These are phyloP conservation scores for Laburnicola sp. DNA, from an alignment of 2,329 filamentous ascomycete species.

Conservation along the genomic window DNA sequence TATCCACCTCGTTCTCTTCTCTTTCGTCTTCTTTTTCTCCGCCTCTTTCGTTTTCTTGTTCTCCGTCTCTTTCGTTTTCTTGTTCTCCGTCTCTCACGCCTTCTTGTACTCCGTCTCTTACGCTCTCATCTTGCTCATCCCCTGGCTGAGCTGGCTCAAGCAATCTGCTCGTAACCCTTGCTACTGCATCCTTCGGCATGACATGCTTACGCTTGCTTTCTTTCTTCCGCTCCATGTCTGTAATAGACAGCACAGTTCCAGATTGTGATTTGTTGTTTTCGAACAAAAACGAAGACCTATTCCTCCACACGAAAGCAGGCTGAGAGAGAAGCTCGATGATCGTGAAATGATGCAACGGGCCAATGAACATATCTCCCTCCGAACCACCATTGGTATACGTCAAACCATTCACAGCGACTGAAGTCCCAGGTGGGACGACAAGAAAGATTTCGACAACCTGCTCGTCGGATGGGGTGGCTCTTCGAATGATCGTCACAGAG, in stretches of 20 bases:
- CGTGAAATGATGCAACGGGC: slow-evolving; percentile 22
- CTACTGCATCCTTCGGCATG: too few species aligned
- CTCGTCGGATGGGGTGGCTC: neutral
- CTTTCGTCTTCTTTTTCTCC: neutral
- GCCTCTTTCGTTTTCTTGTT: neutral
- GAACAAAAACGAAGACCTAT: neutral
- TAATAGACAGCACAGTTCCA: neutral
- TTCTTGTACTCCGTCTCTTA: neutral
- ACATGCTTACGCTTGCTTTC: too few species aligned
- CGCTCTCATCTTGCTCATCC: too few species aligned
- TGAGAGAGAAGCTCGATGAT: slow-evolving; percentile 26
- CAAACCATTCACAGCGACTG: slow-evolving; percentile 22
- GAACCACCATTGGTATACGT: slow-evolving; percentile 16
- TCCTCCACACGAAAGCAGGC: slow-evolving; percentile 27
- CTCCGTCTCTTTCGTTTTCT: neutral
- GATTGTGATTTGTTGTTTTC: slow-evolving; percentile 9
- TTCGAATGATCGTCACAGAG: slow-evolving; percentile 3
- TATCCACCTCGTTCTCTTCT: neutral
- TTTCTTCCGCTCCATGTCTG: neutral
- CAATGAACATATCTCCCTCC: slow-evolving; percentile 13
- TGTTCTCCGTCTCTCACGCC: neutral
- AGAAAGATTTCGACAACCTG: slow-evolving; percentile 14
- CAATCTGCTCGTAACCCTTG: too few species aligned
- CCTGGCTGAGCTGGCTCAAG: too few species aligned
- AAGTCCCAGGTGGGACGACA: slow-evolving; percentile 9